Percentiles rank a stretch among this genome's conserved stretches.
These are phyloP conservation scores for Pseudonitzschia pungens DNA, from an alignment of 108 stramenopile species.

Conservation along the genomic window DNA sequence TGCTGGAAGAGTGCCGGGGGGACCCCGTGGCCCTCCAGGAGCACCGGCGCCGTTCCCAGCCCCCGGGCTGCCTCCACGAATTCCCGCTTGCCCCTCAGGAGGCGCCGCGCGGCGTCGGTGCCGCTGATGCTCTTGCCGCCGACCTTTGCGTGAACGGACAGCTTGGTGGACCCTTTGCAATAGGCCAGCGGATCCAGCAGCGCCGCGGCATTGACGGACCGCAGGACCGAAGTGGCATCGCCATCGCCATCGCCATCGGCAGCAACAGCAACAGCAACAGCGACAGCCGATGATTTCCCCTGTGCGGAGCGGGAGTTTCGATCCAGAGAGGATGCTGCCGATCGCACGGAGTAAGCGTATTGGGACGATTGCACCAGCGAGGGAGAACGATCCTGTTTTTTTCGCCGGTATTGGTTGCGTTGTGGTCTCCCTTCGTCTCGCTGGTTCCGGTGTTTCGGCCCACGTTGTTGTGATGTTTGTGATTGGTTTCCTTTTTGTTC, in stretches of 20 bases:
- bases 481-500: neutral
- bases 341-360: neutral
- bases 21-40: constrained; percentile 51
- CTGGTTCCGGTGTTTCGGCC: neutral
- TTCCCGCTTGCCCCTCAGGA: constrained; percentile 47
- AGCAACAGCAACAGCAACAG: too few species aligned
- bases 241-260: neutral
- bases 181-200: constrained; percentile 36
- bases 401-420: neutral
- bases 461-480: too few species aligned
- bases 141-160: neutral
- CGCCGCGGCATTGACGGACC: constrained; percentile 33
- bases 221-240: neutral
- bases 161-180: constrained; percentile 27
- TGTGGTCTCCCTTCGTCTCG: neutral
- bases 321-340: neutral
- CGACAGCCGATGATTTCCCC: neutral
- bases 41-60: constrained; percentile 11
- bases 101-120: constrained; percentile 45
- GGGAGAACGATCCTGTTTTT: neutral
- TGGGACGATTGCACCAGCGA: constrained; percentile 3
- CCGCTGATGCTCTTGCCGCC: constrained; percentile 32
- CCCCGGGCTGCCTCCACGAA: constrained; percentile 20
- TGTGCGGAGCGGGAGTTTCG: neutral
- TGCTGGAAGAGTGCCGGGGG: constrained; percentile 45